Evolutionary conservation across 2,329 filamentous ascomycete species (phyloP).

Genomic region (Chrysoporthe deuterocubensis): DNA sequence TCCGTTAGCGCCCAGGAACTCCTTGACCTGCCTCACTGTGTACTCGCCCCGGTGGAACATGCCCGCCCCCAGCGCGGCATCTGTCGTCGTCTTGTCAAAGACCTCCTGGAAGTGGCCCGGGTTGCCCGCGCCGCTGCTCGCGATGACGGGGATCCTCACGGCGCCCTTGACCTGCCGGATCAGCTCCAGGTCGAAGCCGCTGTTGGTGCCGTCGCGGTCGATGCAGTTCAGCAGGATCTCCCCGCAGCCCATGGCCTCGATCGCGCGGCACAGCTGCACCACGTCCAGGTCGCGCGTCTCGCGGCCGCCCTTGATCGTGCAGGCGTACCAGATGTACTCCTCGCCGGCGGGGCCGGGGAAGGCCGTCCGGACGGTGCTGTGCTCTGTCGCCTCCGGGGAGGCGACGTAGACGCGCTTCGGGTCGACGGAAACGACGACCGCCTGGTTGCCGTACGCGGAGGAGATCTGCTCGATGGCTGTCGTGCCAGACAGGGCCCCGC

Average conservation of each 20-base stretch:
- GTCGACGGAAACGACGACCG: constrained; percentile 94
- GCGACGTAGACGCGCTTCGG: constrained; percentile 89
- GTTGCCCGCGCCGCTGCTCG: constrained; percentile 87
- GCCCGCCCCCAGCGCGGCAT: constrained; percentile 91
- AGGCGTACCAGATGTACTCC: constrained; percentile 92
- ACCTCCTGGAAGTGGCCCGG: constrained; percentile 90
- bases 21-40: constrained; percentile 92
- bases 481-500: constrained; percentile 71
- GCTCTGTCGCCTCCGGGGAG: constrained; percentile 54
- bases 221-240: constrained; percentile 98
- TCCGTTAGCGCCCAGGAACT: constrained; percentile 71
- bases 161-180: constrained; percentile 86
- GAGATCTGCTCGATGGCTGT: constrained; percentile 97
- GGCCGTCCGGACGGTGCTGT: constrained; percentile 72
- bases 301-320: constrained; percentile 92
- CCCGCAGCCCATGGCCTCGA: constrained; percentile 93
- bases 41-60: constrained; percentile 98
- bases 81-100: constrained; percentile 81
- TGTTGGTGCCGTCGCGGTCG: constrained; percentile 93
- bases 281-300: constrained; percentile 96
- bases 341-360: constrained; percentile 77
- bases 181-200: constrained; percentile 91
- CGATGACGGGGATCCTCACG: constrained; percentile 91
- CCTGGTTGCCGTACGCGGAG: constrained; percentile 90
- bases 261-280: constrained; percentile 81